These are phyloP conservation scores for Venturia aucupariae DNA, from an alignment of 2,329 filamentous ascomycete species.

Conservation along the genomic window DNA sequence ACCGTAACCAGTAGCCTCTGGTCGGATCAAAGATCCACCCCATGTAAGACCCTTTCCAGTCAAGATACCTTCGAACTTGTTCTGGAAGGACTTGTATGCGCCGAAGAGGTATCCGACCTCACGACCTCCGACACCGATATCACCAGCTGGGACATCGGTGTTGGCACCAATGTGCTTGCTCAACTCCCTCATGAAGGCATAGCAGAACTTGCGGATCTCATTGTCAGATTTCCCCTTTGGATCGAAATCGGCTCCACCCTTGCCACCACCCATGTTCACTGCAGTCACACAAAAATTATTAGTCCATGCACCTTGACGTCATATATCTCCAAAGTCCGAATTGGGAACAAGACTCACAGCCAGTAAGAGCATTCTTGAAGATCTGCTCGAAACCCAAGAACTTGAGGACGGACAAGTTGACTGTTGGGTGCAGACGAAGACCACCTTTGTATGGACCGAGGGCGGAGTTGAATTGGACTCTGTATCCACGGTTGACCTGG, in stretches of 20 bases:
- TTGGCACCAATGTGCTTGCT: constrained; percentile 93
- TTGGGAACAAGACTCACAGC: constrained; percentile 50
- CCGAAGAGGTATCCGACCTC: constrained; percentile 96
- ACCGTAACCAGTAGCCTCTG: constrained; percentile 94
- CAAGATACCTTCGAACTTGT: constrained; percentile 90
- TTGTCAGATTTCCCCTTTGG: constrained; percentile 97
- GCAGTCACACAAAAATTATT: neutral
- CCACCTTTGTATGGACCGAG: constrained; percentile 98
- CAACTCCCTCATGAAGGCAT: constrained; percentile 91
- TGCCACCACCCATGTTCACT: constrained; percentile 94
- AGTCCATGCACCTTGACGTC: neutral
- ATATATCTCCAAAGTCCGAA: neutral
- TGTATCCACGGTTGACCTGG: constrained; percentile 89
- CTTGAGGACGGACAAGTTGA: constrained; percentile 74
- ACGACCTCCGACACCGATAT: constrained; percentile 86
- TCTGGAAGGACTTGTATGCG: constrained; percentile 78
- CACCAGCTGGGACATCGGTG: constrained; percentile 92
- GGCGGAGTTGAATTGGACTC: constrained; percentile 97
- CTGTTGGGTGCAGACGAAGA: constrained; percentile 84
- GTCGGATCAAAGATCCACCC: constrained; percentile 89
- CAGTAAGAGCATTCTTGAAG: constrained; percentile 98
- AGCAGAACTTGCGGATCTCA: constrained; percentile 96
- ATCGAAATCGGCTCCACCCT: constrained; percentile 97
- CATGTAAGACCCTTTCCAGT: constrained; percentile 89
- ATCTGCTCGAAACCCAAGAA: constrained; percentile 99